Conservation (phyloP, 208 protist genomes). For the Eutreptiella sp. region DNA sequence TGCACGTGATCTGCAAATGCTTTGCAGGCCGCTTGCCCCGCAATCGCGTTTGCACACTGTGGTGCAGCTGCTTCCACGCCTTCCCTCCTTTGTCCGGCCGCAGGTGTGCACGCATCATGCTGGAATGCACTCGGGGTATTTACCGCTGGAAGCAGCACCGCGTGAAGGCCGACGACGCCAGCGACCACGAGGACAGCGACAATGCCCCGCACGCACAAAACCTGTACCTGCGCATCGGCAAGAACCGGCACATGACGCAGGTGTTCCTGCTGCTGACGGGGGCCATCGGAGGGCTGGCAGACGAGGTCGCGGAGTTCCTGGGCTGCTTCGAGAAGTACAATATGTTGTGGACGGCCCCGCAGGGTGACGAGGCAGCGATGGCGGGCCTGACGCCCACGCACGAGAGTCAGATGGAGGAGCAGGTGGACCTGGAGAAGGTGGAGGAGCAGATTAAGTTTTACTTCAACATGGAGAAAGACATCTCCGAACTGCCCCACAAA, state of each 20-base stretch:
- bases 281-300: slow-evolving; percentile 37
- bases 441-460: slow-evolving; percentile 39
- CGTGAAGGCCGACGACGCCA: not conserved
- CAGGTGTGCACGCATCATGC: slow-evolving; percentile 23
- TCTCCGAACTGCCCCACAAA: slow-evolving; percentile 35
- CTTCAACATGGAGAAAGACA: slow-evolving; percentile 23
- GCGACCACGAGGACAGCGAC: slow-evolving; percentile 7
- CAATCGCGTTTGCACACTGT: no score
- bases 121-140: slow-evolving; percentile 28
- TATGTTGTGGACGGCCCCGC: slow-evolving; percentile 34
- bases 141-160: slow-evolving; percentile 37
- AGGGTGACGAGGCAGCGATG: slow-evolving; percentile 13
- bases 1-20: no score
- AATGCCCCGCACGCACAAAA: slow-evolving; percentile 4
- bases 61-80: no score
- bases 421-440: slow-evolving; percentile 35
- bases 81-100: no score
- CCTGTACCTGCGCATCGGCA: slow-evolving; percentile 39
- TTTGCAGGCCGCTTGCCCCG: no score
- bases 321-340: slow-evolving; percentile 39
- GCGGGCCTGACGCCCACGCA: slow-evolving; percentile 31
- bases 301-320: slow-evolving; percentile 43
- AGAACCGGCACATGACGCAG: slow-evolving; percentile 48
- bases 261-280: slow-evolving; percentile 49
- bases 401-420: slow-evolving; percentile 37